Percentiles rank a stretch among this genome's conserved stretches.
phyloP scores from a whole-genome alignment of 306 rosid species.

The Prunus campanulata region DNA sequence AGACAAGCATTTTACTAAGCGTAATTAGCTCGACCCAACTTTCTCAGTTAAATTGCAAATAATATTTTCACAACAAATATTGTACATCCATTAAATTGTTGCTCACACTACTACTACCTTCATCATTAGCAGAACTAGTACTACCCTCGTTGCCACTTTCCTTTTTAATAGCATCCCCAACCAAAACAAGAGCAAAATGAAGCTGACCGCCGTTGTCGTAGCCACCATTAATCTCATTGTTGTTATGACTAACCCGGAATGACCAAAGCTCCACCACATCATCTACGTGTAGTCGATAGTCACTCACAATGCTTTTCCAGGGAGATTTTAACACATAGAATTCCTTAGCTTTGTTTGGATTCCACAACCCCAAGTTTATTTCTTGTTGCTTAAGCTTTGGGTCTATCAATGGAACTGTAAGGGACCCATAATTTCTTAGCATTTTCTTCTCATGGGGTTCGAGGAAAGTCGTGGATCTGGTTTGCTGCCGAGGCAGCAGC shows the following conservation, averaged over 20 bases:
- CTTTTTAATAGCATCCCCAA: too few species aligned
- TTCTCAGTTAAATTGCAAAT: too few species aligned
- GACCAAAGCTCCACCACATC: conserved; percentile 4
- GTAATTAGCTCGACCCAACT: too few species aligned
- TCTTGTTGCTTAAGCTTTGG: neutral
- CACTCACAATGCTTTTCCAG: neutral
- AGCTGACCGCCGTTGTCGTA: neutral
- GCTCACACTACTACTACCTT: too few species aligned
- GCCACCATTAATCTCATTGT: too few species aligned
- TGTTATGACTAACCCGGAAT: neutral
- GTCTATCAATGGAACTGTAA: neutral
- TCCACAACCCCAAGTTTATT: neutral
- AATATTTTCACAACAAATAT: too few species aligned
- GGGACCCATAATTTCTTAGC: too few species aligned
- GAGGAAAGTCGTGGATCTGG: neutral
- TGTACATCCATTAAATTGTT: too few species aligned
- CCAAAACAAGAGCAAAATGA: conserved; percentile 1
- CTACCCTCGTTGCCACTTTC: too few species aligned
- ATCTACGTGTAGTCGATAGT: neutral
- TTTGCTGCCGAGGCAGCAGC: neutral
- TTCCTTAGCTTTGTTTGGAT: neutral
- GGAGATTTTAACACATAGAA: neutral
- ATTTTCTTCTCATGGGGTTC: neutral
- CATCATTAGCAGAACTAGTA: too few species aligned
- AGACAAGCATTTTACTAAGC: too few species aligned